A percentile compares a stretch with the other conserved stretches of the same genome.
Evolutionary conservation across 2,329 filamentous ascomycete genomes (phyloP).

Genomic region (Pezicula carpinea): DNA sequence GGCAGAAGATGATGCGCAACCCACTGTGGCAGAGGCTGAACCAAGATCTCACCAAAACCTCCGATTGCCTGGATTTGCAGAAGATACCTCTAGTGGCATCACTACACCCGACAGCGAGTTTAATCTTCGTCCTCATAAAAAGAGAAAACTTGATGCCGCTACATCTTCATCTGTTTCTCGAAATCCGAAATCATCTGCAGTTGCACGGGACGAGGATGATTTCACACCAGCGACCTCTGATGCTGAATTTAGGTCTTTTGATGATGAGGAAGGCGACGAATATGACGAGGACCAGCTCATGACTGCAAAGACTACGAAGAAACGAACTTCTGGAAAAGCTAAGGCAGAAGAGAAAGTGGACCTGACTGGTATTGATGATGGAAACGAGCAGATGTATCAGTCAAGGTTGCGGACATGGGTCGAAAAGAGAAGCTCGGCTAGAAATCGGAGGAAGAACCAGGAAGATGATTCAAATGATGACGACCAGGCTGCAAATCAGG

Average conservation of each 20-base stretch:
- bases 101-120: constrained; percentile 45
- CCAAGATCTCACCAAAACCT: constrained; percentile 68
- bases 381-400: constrained; percentile 78
- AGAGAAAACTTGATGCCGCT: constrained; percentile 36
- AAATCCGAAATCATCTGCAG: constrained; percentile 21
- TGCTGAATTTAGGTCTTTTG: constrained; percentile 24
- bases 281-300: constrained; percentile 33
- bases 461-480: constrained; percentile 31
- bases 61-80: constrained; percentile 66
- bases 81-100: constrained; percentile 36
- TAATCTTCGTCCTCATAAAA: constrained; percentile 55
- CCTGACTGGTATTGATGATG: constrained; percentile 66
- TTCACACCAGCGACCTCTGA: constrained; percentile 19
- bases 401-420: constrained; percentile 73
- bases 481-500: constrained; percentile 37
- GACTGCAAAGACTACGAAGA: constrained; percentile 35
- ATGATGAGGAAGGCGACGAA: constrained; percentile 28
- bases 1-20: constrained; percentile 37
- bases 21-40: constrained; percentile 38
- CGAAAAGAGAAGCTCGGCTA: constrained; percentile 53
- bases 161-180: constrained; percentile 19
- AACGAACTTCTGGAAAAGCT: constrained; percentile 15
- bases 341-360: constrained; percentile 29
- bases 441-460: constrained; percentile 36
- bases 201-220: constrained; percentile 33